Conservation (phyloP, 139 green algal species). For the Penium margaritaceum region DNA sequence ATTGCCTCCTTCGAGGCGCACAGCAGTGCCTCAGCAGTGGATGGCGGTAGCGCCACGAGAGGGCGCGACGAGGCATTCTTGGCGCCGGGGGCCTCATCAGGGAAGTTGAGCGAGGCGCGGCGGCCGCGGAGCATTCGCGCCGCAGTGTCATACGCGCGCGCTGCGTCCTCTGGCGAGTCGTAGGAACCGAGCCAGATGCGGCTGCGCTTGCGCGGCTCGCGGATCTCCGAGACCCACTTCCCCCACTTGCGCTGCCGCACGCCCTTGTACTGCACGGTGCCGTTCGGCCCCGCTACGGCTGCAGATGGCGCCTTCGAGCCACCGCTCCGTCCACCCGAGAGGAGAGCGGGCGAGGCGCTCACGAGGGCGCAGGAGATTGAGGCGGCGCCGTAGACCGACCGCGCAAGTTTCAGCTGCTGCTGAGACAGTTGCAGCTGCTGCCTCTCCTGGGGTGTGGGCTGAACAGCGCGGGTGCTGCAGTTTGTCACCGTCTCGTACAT, state of each 20-base stretch:
- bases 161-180: slow-evolving; percentile 11
- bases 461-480: no score
- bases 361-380: no score
- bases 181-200: slow-evolving; percentile 21
- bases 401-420: no score
- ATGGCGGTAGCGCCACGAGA: not conserved
- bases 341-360: no score
- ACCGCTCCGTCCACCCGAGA: no score
- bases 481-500: no score
- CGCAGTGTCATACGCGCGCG: slow-evolving; percentile 14
- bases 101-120: not conserved
- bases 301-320: no score
- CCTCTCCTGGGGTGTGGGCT: no score
- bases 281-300: no score
- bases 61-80: not conserved
- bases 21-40: not conserved
- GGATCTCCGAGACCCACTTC: slow-evolving; percentile 18
- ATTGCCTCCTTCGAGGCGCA: not conserved
- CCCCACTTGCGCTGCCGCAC: slow-evolving; percentile 10
- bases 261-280: slow-evolving; percentile 4
- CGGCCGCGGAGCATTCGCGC: not conserved
- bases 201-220: not conserved
- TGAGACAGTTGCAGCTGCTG: no score
- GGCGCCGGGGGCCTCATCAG: no score
- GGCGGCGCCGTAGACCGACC: no score